Conservation (phyloP, 345 rosid species). For the Brassica juncea region DNA sequence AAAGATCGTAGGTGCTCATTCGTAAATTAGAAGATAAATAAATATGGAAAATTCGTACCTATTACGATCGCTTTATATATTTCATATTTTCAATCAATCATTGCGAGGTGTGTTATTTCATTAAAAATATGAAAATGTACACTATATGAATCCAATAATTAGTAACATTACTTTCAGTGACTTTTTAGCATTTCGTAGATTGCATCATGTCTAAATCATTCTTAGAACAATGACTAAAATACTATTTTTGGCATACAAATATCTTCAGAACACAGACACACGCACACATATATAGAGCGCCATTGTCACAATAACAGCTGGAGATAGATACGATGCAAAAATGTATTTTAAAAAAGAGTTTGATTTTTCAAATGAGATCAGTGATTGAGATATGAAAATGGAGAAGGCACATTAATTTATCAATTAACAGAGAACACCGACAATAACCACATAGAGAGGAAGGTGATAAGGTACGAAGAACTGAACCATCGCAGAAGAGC, state of each 20-base stretch:
- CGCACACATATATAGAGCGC: neutral
- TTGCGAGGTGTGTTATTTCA: neutral
- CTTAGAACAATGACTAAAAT: neutral
- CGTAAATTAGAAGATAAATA: neutral
- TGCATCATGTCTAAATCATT: conserved; percentile 7
- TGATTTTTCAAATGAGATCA: conserved; percentile 1
- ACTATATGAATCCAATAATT: neutral
- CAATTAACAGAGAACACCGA: conserved; percentile 31
- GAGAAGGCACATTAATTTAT: conserved; percentile 1
- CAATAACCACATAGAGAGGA: conserved; percentile 12
- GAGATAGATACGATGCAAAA: conserved; percentile 15
- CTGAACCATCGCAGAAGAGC: conserved; percentile 35
- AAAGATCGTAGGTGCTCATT: neutral
- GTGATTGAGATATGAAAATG: conserved; percentile 1
- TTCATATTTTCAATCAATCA: conserved; percentile 14
- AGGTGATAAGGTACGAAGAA: conserved; percentile 38
- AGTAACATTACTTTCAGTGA: conserved; percentile 35
- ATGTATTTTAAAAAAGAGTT: neutral
- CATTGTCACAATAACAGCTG: conserved; percentile 6
- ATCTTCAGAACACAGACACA: neutral
- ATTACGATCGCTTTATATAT: neutral
- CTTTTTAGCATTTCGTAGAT: conserved; percentile 16
- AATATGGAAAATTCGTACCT: neutral
- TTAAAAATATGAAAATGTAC: conserved; percentile 5
- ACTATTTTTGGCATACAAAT: neutral